These are phyloP conservation scores for Alloteropsis angusta DNA, from an alignment of 202 grass and related monocot species.

Conservation along the genomic window DNA sequence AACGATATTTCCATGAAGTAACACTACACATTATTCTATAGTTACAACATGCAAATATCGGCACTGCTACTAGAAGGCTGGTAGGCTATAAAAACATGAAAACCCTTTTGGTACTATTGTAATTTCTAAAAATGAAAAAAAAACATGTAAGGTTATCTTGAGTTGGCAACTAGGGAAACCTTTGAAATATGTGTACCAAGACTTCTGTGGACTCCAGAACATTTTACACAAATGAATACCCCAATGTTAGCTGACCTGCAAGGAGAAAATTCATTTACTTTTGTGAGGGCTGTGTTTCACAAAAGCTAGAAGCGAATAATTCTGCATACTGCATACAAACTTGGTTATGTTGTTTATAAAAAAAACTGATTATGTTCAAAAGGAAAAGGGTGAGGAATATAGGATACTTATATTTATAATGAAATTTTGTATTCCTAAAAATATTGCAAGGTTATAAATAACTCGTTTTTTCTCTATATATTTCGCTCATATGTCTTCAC, in stretches of 20 bases:
- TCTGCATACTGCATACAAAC: neutral
- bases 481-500: neutral
- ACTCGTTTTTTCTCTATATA: neutral
- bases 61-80: neutral
- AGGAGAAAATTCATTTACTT: neutral
- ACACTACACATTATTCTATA: neutral
- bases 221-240: constrained; percentile 69
- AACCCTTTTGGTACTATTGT: neutral
- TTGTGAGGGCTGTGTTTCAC: neutral
- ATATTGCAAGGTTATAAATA: neutral
- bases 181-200: constrained; percentile 64
- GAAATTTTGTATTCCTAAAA: neutral
- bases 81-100: neutral
- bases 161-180: constrained; percentile 11
- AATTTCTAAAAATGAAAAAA: neutral
- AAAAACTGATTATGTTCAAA: neutral
- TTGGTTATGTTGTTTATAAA: neutral
- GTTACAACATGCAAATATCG: neutral
- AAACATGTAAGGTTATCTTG: neutral
- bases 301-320: neutral
- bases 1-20: neutral
- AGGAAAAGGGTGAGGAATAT: neutral
- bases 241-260: constrained; percentile 63
- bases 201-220: constrained; percentile 51
- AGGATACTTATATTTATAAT: neutral